A percentile compares a stretch with the other conserved stretches of the same genome.
Evolutionary conservation across 2,329 filamentous ascomycete species (phyloP).

Genomic region (Arthrobotrys entomopaga): DNA sequence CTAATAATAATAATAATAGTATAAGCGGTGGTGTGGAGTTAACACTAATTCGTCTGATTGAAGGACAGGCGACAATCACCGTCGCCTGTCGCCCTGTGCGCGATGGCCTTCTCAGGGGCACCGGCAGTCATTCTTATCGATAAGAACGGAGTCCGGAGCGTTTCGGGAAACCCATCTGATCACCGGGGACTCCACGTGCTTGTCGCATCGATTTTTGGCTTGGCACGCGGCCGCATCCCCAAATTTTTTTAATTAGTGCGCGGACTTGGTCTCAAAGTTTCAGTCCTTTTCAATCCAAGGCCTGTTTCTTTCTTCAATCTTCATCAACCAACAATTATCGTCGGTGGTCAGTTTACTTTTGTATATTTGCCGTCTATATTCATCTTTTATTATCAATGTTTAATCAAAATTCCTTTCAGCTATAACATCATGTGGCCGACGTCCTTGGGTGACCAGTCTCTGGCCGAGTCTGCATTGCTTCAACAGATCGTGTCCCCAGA

Average conservation of each 20-base stretch:
- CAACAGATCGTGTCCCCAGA: slow-evolving; percentile 32
- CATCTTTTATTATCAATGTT: not conserved
- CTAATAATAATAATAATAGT: no score
- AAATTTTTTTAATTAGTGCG: slow-evolving; percentile 37
- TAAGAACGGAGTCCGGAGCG: slow-evolving; percentile 9
- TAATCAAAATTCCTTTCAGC: not conserved
- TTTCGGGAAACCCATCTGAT: not conserved
- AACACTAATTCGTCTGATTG: not conserved
- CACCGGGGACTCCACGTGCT: not conserved
- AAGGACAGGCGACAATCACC: slow-evolving; percentile 20
- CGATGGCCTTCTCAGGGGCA: not conserved
- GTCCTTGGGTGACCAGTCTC: slow-evolving; percentile 25
- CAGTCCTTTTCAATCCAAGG: not conserved
- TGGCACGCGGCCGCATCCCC: slow-evolving; percentile 44
- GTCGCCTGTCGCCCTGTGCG: no score
- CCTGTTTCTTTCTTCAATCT: not conserved
- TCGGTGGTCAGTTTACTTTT: not conserved
- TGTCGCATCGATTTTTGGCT: slow-evolving; percentile 14
- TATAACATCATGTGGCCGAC: slow-evolving; percentile 42
- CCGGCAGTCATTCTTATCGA: slow-evolving; percentile 31
- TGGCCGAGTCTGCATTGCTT: slow-evolving; percentile 25
- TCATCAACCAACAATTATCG: not conserved
- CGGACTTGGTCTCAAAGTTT: not conserved
- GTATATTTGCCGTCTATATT: not conserved
- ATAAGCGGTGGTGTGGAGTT: not conserved